Evolutionary conservation across 1,139 yeast genomes (phyloP), one percentile per base, ranked within the genome.

Genomic region (Saccharomyces hybrid): DNA sequence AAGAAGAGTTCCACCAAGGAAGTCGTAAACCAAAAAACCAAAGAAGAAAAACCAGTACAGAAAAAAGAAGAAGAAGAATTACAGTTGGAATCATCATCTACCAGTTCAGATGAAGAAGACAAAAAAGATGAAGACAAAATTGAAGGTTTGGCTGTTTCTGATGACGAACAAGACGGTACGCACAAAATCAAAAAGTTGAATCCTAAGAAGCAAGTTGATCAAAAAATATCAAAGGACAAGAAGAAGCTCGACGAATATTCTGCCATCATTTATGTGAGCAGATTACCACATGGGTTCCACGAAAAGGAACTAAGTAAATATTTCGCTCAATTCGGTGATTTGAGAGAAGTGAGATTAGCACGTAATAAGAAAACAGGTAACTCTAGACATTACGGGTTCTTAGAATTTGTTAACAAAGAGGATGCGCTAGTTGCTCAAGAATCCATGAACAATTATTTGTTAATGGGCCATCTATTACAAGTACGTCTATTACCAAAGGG

Each of bases 401-500:
- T 93, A 54, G 97, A 91, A 73, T 93, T 93, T 66, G 81, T 79
- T 51, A 78, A 82, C 57, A 69, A 73, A 44, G 88, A 83, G 51
- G 95, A 88, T 56, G 98, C 98, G 52, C 79, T 82, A 62, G 78
- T 90, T 57, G 99, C 97, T 1, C 87, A 87, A 58, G 98, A 93
- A 63, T 84, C 98, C 52, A 93, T 93, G 99, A 85, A 93, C 74
- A 93, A 93, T 73, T 93, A 93, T 68, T 78, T 93, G 61, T 73
- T 93, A 54, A 85, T 88, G 73, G 96, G 96, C 13, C 98, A 91
- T 70, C 80, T 91, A 61, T 78, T 81, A 69, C 85, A 81, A 76
- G 95, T 81, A 64, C 79, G 77, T 67, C 75, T 76, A 60, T 78
- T 78, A 51, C 69, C 69, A 46, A 66, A 66, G 72, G 79, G 77